Base-by-base conservation (phyloP, 768 basidiomycete species). In the Mycena haematopus region DNA sequence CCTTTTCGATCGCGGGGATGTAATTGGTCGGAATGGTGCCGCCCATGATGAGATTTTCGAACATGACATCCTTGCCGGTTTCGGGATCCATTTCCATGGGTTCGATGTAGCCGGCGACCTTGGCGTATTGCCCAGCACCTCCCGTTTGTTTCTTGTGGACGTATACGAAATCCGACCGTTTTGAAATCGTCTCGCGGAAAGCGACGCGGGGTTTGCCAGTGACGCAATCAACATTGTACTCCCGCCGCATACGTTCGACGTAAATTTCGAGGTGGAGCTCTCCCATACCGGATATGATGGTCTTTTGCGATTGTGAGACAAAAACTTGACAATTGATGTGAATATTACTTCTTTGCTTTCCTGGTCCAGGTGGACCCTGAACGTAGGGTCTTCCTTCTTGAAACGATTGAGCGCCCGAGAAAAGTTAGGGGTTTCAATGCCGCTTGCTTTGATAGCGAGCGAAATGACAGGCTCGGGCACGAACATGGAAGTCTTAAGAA, bases 231-330 rank as follows among this genome's bases (percentile, higher is more conserved):
- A 95, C 93, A 58, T 92, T 92, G 77, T 99, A 99, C 77, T 99
- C 97, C 55, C 97, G 92, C 69, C 88, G 90, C 95, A 99, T 98
- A 42, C 97, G 93, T 74, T 99, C 97, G 63, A 98, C 95, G 77
- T 99, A 99, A 72, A 99, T 96, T 72, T 99, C 97, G 24, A 99
- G 85, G 73, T 99, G 97, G 19, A 99, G 86, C 75, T 99, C 97
- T 25, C 97, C 97, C 97, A 99, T 99, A 22, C 97, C 97, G 31
- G 96, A 98, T 67, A 99, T 98, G 75, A 99, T 99, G 17, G 96
- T 99, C 93, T 95, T 67, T 19, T 7, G n/a, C 7, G 9, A n/a
- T 17, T 17, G 52, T 22, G n/a, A 44, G 56, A 56, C 45, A 25
- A 45, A 11, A 21, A 33, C 53, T 21, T 25, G 50, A 44, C 52